Evolutionary conservation across 768 basidiomycete genomes (phyloP), one percentile per base, ranked within the genome.

Genomic region (Termitomyces sp.): DNA sequence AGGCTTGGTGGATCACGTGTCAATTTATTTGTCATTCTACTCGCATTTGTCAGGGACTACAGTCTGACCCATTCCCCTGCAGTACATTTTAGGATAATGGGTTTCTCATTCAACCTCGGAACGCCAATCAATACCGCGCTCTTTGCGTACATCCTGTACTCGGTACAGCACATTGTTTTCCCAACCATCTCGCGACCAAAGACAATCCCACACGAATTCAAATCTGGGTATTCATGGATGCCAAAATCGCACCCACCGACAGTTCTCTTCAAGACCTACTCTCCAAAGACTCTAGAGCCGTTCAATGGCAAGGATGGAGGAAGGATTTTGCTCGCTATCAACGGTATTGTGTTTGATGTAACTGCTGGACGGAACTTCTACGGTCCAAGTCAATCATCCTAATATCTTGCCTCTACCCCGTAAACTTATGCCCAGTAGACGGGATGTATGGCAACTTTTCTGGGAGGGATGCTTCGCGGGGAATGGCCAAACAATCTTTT

Each of bases 371-470:
- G 86, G 63, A 88, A 81, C 67, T 99, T 99, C 75, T 98, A 98
- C 70, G 96, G 96, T 1, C 96, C 96, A 22, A 86, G 96, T 96
- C 59, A 68, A 88, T 72, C 36, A 18, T 20, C 28, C 32, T 24
- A 35, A 45, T 32, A 22, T 56, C 42, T 6, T 26, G 51, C 49
- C 22, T 51, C 46, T 45, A 24, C 6, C 10, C 9, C 30, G 9
- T 13, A 44, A 13, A 16, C n/a, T 40, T 22, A 36, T n/a, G 5
- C 4, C 16, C 8, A 49, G n/a, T 26, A 97, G 96, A 87, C 65
- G 96, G 95, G 0, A 92, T 94, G 83, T 98, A 98, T 68, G 94
- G 93, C 32, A 96, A 95, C 72, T 98, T 99, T 77, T 95, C 97
- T 3, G 97, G 96, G 6, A 75, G 95, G 50, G 96, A 99, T 73